A percentile compares a stretch with the other conserved stretches of the same genome.
Conservation (phyloP, 345 rosid genomes). For the Excoecaria agallocha region DNA sequence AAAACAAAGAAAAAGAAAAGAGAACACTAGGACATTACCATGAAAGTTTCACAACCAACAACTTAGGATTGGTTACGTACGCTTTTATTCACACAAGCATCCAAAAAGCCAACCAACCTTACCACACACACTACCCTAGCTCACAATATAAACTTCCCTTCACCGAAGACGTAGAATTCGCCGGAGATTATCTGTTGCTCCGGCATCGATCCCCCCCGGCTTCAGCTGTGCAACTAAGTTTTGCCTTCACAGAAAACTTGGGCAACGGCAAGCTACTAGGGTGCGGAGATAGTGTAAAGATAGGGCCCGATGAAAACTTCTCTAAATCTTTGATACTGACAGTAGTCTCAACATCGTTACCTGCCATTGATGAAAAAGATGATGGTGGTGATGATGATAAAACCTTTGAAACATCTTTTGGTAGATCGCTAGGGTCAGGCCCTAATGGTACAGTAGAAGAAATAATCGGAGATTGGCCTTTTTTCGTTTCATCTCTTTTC, state of each 20-base stretch:
- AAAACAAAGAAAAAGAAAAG: neutral
- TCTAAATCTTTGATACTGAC: neutral
- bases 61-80: slow-evolving; percentile 7
- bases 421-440: slow-evolving; percentile 51
- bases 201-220: slow-evolving; percentile 47
- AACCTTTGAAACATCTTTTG: slow-evolving; percentile 33
- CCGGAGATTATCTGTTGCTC: slow-evolving; percentile 61
- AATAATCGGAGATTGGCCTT: neutral
- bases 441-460: slow-evolving; percentile 31
- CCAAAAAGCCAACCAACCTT: neutral
- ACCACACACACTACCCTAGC: neutral
- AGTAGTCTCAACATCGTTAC: no score
- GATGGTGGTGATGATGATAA: neutral
- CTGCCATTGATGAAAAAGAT: no score
- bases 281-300: slow-evolving; percentile 23
- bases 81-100: slow-evolving; percentile 25
- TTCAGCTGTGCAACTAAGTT: slow-evolving; percentile 26
- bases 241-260: slow-evolving; percentile 26
- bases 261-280: slow-evolving; percentile 38
- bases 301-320: slow-evolving; percentile 36
- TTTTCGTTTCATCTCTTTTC: slow-evolving; percentile 9
- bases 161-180: slow-evolving; percentile 65
- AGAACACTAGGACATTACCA: neutral
- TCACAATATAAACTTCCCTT: slow-evolving; percentile 12
- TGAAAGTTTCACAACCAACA: slow-evolving; percentile 14